Evolutionary conservation across 2,329 filamentous ascomycete species (phyloP).

Genomic region (Penicillium olsonii): DNA sequence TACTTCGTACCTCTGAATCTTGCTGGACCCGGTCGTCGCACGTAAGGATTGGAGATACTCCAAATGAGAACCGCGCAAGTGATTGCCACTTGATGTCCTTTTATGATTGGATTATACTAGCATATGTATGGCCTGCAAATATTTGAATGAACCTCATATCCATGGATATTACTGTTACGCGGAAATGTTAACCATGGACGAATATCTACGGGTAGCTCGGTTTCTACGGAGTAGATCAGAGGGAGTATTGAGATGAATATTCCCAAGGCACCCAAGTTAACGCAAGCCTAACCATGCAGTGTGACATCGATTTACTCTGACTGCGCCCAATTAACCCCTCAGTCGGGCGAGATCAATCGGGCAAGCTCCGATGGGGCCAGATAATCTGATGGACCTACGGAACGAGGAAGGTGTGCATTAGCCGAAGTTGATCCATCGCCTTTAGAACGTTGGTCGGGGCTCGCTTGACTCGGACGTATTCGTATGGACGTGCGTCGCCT

Average conservation of each 20-base stretch:
- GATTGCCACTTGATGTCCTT: no score
- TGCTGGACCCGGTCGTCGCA: no score
- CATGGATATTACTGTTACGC: no score
- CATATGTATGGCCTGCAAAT: no score
- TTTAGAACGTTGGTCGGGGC: neutral
- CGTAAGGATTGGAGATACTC: no score
- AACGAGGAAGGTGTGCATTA: neutral
- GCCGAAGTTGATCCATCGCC: neutral
- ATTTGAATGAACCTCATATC: no score
- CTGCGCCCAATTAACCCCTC: neutral
- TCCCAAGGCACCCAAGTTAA: neutral
- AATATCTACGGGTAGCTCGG: neutral
- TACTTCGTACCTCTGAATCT: neutral
- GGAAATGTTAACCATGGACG: neutral
- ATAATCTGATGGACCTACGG: neutral
- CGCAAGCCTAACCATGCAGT: neutral
- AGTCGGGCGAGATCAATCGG: neutral
- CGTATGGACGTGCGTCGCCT: neutral
- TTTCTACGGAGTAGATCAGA: neutral
- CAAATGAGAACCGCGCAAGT: neutral
- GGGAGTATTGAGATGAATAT: no score
- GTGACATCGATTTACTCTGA: conserved; percentile 3
- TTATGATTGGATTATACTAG: no score
- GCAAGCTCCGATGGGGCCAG: neutral
- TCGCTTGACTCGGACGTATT: neutral